These are phyloP conservation scores for Cyberlindnera maritima DNA, from an alignment of 805 yeast genomes.

Conservation along the genomic window DNA sequence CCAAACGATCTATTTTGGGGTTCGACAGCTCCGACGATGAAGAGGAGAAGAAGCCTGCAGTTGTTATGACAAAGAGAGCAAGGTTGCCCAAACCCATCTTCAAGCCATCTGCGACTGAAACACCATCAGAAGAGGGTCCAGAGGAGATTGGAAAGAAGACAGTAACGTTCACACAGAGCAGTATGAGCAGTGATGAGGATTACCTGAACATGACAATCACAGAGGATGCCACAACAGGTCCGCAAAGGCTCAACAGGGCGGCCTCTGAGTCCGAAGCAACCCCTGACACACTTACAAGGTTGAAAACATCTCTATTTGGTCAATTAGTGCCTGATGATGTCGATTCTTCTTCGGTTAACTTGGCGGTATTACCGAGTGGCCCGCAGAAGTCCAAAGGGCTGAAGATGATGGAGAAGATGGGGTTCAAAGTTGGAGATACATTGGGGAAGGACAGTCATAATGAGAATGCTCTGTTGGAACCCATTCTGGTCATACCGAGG, in stretches of 20 bases:
- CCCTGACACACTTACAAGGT: slow-evolving; percentile 7
- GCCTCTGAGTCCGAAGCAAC: neutral
- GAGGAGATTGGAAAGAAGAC: too few species aligned
- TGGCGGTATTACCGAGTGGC: slow-evolving; percentile 6
- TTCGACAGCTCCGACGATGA: slow-evolving; percentile 20
- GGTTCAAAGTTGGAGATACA: slow-evolving; percentile 46
- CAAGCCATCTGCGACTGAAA: neutral
- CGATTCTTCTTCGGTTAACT: neutral
- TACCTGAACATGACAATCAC: slow-evolving; percentile 29
- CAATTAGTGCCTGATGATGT: slow-evolving; percentile 4
- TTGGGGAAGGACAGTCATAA: slow-evolving; percentile 35
- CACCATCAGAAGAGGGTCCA: too few species aligned
- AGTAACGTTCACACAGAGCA: too few species aligned
- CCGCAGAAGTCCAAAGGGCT: slow-evolving; percentile 40
- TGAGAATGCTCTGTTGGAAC: slow-evolving; percentile 30
- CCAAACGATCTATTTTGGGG: slow-evolving; percentile 19
- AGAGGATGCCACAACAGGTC: slow-evolving; percentile 13
- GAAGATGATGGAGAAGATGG: slow-evolving; percentile 58
- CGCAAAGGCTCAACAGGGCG: slow-evolving; percentile 2
- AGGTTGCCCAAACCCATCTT: slow-evolving; percentile 11
- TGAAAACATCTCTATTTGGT: slow-evolving; percentile 25
- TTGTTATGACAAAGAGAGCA: neutral
- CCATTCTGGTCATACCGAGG: slow-evolving; percentile 28
- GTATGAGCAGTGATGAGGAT: slow-evolving; percentile 18
- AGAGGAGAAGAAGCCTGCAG: neutral